These are phyloP conservation scores for Neofusicoccum laricinum DNA, from an alignment of 2,329 filamentous ascomycete species.

Conservation along the genomic window DNA sequence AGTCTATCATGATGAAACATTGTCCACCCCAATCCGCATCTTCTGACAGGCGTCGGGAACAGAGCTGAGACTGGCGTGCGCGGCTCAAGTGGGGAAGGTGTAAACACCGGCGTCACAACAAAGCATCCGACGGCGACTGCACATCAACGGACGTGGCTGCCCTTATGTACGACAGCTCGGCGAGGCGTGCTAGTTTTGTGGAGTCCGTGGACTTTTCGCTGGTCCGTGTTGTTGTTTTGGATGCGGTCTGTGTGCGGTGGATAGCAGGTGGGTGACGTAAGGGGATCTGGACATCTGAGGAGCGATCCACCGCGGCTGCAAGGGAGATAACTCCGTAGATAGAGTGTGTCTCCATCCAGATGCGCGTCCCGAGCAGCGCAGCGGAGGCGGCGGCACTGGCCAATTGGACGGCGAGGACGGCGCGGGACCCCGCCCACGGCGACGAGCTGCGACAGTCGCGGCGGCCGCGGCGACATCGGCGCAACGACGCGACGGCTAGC, in stretches of 20 bases:
- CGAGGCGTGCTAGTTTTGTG: background rate
- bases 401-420: background rate
- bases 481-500: background rate
- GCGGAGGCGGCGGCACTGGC: background rate
- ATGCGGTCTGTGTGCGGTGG: background rate
- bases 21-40: background rate
- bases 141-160: background rate
- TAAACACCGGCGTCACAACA: background rate
- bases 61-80: background rate
- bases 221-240: background rate
- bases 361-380: background rate
- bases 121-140: background rate
- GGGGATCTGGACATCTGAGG: background rate
- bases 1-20: background rate
- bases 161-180: background rate
- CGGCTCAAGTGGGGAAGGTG: background rate
- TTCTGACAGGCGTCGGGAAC: background rate
- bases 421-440: background rate
- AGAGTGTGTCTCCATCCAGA: background rate
- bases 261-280: constrained; percentile 3
- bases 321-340: constrained; percentile 1
- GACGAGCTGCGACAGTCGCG: background rate
- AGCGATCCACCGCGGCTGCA: constrained; percentile 1
- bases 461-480: background rate
- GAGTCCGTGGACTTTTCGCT: background rate